Evolutionary conservation across 805 yeast genomes (phyloP).

Genomic region (Kodamaea neixiangensis): DNA sequence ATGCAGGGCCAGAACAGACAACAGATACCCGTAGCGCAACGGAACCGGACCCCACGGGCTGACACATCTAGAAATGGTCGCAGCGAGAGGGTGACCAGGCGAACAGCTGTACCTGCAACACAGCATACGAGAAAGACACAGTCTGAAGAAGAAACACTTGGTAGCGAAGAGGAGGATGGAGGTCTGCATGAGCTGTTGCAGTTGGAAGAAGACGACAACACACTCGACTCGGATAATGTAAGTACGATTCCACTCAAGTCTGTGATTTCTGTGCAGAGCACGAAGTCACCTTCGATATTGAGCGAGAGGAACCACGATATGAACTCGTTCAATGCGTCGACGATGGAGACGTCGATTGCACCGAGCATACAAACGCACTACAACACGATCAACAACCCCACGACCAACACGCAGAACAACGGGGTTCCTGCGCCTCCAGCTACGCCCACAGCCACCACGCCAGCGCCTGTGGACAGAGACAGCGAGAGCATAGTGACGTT

Average conservation of each 20-base stretch:
- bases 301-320: constrained; percentile 32
- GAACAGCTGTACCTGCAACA: background rate
- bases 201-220: constrained; percentile 20
- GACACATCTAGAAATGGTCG: background rate
- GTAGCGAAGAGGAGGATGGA: constrained; percentile 15
- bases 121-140: background rate
- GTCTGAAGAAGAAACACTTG: constrained; percentile 4
- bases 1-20: constrained; percentile 37
- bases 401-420: background rate
- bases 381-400: constrained; percentile 1
- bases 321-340: constrained; percentile 41
- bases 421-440: constrained; percentile 1
- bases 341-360: constrained; percentile 53
- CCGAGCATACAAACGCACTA: constrained; percentile 33
- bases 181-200: constrained; percentile 14
- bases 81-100: background rate
- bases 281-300: constrained; percentile 41
- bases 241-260: constrained; percentile 53
- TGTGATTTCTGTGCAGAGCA: constrained; percentile 41
- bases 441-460: constrained; percentile 18
- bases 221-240: constrained; percentile 37
- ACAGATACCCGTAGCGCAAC: constrained; percentile 5
- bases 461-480: constrained; percentile 31
- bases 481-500: constrained; percentile 45
- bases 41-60: constrained; percentile 1